phyloP scores from a whole-genome alignment of 139 green algal species.

The Chlamydomonas applanata region DNA sequence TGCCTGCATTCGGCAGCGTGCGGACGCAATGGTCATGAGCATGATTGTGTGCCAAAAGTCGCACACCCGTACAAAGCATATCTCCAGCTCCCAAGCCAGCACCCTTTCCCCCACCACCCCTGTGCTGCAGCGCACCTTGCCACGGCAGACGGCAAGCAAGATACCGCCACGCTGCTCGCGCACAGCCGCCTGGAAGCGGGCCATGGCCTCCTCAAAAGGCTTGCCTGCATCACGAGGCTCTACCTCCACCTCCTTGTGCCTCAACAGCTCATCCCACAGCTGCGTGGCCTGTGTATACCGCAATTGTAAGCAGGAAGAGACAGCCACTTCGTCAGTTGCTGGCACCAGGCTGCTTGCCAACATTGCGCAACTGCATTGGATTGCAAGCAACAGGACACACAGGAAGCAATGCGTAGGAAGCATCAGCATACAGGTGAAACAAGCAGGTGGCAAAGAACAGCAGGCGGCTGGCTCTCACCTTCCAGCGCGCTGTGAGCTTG shows the following conservation, averaged over 20 bases:
- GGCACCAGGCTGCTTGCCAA: too few species aligned
- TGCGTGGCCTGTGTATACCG: constrained; percentile 63
- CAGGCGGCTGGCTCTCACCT: constrained; percentile 41
- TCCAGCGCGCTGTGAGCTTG: constrained; percentile 69
- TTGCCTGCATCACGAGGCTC: constrained; percentile 72
- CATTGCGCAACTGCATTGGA: too few species aligned
- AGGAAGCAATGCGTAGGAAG: too few species aligned
- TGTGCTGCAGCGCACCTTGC: constrained; percentile 73
- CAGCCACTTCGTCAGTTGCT: too few species aligned
- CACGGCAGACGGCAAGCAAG: constrained; percentile 90
- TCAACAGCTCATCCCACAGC: constrained; percentile 52
- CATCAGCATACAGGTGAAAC: too few species aligned
- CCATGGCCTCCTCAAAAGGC: constrained; percentile 70
- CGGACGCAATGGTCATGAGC: too few species aligned
- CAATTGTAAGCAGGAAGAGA: too few species aligned
- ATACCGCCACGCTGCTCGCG: constrained; percentile 61
- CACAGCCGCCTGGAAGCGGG: constrained; percentile 72
- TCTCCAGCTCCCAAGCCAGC: neutral
- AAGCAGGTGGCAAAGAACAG: too few species aligned
- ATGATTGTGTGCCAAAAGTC: too few species aligned
- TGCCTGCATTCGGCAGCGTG: constrained; percentile 50
- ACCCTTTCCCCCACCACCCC: neutral
- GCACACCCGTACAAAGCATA: neutral
- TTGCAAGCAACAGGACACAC: too few species aligned
- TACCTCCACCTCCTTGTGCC: constrained; percentile 70